These are phyloP conservation scores for Plenodomus biglobosus DNA, from an alignment of 2,329 filamentous ascomycete genomes.

Conservation along the genomic window DNA sequence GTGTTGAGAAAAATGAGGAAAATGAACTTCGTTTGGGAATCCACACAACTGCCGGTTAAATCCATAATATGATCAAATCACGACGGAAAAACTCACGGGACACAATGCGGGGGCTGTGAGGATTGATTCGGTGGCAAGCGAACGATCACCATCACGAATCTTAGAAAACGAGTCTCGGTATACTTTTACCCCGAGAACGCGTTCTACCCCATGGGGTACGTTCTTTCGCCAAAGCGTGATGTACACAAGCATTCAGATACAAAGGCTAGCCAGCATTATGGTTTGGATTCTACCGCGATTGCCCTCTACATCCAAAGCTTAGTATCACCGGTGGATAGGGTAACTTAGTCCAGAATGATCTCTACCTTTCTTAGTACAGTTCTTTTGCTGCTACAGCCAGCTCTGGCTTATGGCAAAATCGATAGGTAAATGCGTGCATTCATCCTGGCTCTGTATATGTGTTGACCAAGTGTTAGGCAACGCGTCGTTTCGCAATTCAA, in stretches of 20 bases:
- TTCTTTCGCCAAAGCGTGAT: background rate
- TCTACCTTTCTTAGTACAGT: background rate
- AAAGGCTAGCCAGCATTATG: background rate
- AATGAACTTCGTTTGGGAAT: too few relatives aligned
- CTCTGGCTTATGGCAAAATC: conserved; percentile 9
- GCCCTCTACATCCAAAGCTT: background rate
- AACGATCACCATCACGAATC: background rate
- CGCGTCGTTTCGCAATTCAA: conserved; percentile 24
- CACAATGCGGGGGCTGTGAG: background rate
- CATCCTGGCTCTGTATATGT: too few relatives aligned
- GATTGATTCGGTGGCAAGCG: background rate
- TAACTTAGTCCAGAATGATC: background rate
- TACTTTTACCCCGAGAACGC: background rate
- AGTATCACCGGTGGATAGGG: too few relatives aligned
- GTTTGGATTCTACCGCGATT: background rate
- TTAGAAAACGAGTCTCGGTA: background rate
- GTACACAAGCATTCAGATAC: background rate
- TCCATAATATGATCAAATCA: too few relatives aligned
- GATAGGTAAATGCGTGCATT: conserved; percentile 11
- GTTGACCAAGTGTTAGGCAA: conserved; percentile 9
- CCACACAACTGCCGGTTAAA: too few relatives aligned
- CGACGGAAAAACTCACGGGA: background rate
- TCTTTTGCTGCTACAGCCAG: conserved; percentile 1
- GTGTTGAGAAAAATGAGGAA: too few relatives aligned
- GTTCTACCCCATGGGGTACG: background rate